Evolutionary conservation across 768 basidiomycete genomes (phyloP).

Genomic region (Suillus weaverae): DNA sequence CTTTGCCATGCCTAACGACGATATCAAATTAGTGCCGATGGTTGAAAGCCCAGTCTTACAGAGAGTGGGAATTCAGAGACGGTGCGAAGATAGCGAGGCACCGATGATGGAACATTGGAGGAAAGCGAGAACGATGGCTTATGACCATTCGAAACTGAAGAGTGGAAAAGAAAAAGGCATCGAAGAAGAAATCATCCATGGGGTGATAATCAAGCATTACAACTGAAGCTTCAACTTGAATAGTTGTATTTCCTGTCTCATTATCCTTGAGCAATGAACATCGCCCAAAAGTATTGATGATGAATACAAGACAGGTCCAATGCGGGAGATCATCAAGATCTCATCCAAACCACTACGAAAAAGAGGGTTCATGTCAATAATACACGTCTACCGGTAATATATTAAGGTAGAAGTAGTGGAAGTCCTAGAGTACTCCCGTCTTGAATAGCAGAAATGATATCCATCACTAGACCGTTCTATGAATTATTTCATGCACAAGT

Average conservation of each 20-base stretch:
- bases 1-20: conserved; percentile 53
- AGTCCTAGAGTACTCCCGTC: background rate
- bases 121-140: conserved; percentile 48
- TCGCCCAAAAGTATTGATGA: background rate
- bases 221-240: conserved; percentile 32
- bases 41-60: conserved; percentile 50
- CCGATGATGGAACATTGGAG: conserved; percentile 57
- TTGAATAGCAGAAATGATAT: background rate
- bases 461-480: background rate
- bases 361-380: background rate
- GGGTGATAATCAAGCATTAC: conserved; percentile 57
- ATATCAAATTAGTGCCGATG: conserved; percentile 45
- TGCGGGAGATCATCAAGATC: background rate
- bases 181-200: conserved; percentile 56
- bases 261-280: background rate
- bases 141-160: conserved; percentile 48
- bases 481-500: background rate
- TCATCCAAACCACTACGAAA: background rate
- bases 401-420: background rate
- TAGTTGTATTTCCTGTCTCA: background rate
- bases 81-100: conserved; percentile 39
- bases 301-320: background rate
- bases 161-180: conserved; percentile 41
- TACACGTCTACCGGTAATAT: background rate
- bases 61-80: conserved; percentile 38